Conservation (phyloP, 176 grass and related monocot genomes). For the Cenchrus americanus region DNA sequence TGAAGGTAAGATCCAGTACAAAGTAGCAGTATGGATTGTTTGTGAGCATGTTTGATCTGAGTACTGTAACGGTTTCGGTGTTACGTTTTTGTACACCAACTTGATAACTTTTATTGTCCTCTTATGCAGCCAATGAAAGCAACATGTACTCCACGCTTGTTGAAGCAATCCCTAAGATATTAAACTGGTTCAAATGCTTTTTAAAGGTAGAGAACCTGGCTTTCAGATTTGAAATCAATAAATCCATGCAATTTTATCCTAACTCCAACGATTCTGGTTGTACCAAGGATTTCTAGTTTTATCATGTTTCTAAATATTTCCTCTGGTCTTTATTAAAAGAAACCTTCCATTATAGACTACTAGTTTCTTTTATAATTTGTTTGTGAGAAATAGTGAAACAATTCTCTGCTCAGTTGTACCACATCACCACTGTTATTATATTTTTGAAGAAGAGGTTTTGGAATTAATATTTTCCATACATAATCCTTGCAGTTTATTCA, state of each 20-base stretch:
- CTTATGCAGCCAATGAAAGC: constrained; percentile 67
- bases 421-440: not conserved
- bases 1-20: constrained; percentile 55
- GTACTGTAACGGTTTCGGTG: not conserved
- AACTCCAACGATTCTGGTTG: not conserved
- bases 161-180: constrained; percentile 78
- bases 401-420: not conserved
- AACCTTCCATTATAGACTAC: constrained; percentile 7
- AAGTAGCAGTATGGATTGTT: constrained; percentile 2
- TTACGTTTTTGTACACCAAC: constrained; percentile 6
- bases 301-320: not conserved
- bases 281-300: not conserved
- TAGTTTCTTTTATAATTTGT: constrained; percentile 1
- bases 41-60: not conserved
- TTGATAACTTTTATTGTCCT: constrained; percentile 34
- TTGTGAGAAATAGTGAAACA: not conserved
- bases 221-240: constrained; percentile 20
- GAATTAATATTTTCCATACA: constrained; percentile 1
- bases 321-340: not conserved
- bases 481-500: not conserved
- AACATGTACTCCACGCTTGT: constrained; percentile 58
- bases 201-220: constrained; percentile 48
- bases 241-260: constrained; percentile 18
- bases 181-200: constrained; percentile 80
- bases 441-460: constrained; percentile 1